Base-by-base conservation (phyloP, 257 asterid species). In the Misopates orontium region DNA sequence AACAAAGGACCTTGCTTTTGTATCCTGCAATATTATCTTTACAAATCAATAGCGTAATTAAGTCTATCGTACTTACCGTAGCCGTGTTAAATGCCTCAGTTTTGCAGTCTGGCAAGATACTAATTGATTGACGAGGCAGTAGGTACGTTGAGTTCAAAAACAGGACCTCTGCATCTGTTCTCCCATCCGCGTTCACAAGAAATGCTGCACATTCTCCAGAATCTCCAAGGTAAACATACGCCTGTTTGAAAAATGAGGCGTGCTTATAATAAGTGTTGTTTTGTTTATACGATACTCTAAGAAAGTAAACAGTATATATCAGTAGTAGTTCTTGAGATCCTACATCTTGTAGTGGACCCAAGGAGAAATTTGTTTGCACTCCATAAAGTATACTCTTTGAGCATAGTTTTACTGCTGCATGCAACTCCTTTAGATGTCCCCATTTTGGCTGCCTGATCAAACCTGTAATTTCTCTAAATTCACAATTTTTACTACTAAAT, bases 51-150 rank as follows among this genome's bases (percentile, higher is more conserved):
- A 36, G 20, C n/a, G 14, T 1, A 56, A 13, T 1, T 39, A 20
- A 5, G 23, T 0, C 1, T 18, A 28, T 39, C 57, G 24, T 42
- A 65, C 85, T 55, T 85, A 67, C 98, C 91, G 84, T 76, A 21
- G 94, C 96, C 9, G 98, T 89, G 82, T 92, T 89, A 71, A 85
- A 92, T 10, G 81, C 87, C 40, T 74, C 96, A 1, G 47, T 79
- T 58, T 56, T 77, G 83, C 98, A 89, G 62, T 92, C 94, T 0
- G 97, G 96, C 71, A 92, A 74, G 72, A 92, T 87, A 85, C 97
- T 87, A 68, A 92, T 89, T 54, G 98, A 92, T 56, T 68, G 71
- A 5, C 62, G 88, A 65, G 91, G 95, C 58, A 92, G 77, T 39
- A 65, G 62, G 44, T 75, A 87, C 2, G 80, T 58, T 4, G 56